phyloP scores from a whole-genome alignment of 2,329 filamentous ascomycete species.

The Alternaria tenuissima region DNA sequence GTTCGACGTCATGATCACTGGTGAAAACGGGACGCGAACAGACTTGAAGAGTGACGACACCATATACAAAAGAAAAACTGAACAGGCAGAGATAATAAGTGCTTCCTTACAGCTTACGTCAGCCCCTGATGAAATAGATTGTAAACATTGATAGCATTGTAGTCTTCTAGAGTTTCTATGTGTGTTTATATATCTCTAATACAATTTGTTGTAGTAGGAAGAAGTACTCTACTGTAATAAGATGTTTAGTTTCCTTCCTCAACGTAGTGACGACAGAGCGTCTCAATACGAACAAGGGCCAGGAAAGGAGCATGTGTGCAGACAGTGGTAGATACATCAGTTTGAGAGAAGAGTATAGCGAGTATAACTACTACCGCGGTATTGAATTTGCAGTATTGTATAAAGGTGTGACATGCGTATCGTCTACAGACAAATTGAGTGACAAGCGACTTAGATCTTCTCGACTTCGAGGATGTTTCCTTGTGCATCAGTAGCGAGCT shows the following conservation, averaged over 20 bases:
- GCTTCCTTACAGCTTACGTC: no score
- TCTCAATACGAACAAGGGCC: neutral
- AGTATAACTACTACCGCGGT: neutral
- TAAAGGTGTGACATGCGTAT: neutral
- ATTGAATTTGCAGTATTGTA: neutral
- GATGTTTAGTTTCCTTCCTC: no score
- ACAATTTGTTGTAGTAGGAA: no score
- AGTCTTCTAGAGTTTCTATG: no score
- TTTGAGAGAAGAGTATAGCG: neutral
- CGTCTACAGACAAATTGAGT: neutral
- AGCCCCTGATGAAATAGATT: no score
- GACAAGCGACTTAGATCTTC: constrained; percentile 26
- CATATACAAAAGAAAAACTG: no score
- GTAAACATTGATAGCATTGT: no score
- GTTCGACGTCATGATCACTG: neutral
- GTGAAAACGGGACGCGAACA: neutral
- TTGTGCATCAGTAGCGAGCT: constrained; percentile 27
- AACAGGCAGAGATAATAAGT: no score
- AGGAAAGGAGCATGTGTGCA: neutral
- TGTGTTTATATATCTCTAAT: no score
- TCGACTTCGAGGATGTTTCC: constrained; percentile 35
- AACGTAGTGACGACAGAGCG: no score
- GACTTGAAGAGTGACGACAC: neutral
- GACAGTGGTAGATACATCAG: neutral
- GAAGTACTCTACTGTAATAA: no score